Evolutionary conservation across 2,329 filamentous ascomycete species (phyloP), one percentile per base, ranked within the genome.

Genomic region (Cladosporium sp.): DNA sequence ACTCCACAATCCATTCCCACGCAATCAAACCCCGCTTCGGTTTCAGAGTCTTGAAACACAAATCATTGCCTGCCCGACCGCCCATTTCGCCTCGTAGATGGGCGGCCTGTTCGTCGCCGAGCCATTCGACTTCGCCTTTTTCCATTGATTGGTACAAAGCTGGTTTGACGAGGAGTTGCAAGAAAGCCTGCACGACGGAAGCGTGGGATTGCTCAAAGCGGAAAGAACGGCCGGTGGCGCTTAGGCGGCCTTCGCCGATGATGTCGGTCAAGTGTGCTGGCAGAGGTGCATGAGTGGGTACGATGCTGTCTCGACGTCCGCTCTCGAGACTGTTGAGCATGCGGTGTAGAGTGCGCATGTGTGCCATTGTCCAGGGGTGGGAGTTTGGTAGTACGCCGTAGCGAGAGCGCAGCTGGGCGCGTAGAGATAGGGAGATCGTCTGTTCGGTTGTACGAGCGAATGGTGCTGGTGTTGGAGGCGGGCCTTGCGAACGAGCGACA

Each of bases 261-360:
- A 70, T 64, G 10, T 64, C 26, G 11, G 49, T 57, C 14, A 75
- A 67, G 21, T 67, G 58, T 0, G 62, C 43, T 5, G 73, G 71
- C 2, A 76, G 57, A 5, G 64, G 68, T 10, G 70, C 70, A 5
- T 66, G 59, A 2, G 57, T 62, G 0, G 75, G 75, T n/a, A 78
- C 70, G 10, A 78, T 68, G 30, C 68, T 70, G 54, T 75, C 71
- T 16, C 63, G 30, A 13, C 71, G 70, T 21, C 68, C 63, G 30
- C 67, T 69, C 34, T 68, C 66, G 65, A 68, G 64, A 1, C 75
- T 76, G 69, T 76, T 76, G 57, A 74, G 71, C 71, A 78, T 74
- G 39, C 76, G 74, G 62, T 77, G 76, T 7, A 78, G 67, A 2
- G 76, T 78, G 28, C 76, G 75, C 66, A 76, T 75, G 66, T 78